Conservation (phyloP, 176 grass and related monocot species). For the Saccharum spontaneum region DNA sequence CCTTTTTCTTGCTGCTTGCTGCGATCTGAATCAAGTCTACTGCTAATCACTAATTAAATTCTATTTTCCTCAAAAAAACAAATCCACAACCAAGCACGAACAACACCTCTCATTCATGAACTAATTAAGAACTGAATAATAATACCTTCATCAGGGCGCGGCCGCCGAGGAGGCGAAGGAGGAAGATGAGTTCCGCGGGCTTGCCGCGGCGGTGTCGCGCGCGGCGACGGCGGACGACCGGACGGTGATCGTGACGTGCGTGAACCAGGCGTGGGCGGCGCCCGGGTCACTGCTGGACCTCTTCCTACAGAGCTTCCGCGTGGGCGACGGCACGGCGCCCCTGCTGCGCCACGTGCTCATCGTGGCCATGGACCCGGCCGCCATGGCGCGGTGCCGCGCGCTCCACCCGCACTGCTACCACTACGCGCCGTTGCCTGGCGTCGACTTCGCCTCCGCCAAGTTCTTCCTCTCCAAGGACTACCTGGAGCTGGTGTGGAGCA, state of each 20-base stretch:
- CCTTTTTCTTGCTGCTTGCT: too few species aligned
- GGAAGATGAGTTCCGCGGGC: slow-evolving; percentile 22
- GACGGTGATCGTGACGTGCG: slow-evolving; percentile 78
- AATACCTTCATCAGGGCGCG: not conserved
- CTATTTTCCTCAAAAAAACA: too few species aligned
- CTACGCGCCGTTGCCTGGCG: slow-evolving; percentile 35
- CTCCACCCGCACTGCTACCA: slow-evolving; percentile 71
- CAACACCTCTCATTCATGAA: too few species aligned
- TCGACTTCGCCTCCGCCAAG: slow-evolving; percentile 59
- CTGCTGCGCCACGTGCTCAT: slow-evolving; percentile 64
- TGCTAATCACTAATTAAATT: too few species aligned
- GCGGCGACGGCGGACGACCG: slow-evolving; percentile 48
- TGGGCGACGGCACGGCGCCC: slow-evolving; percentile 55
- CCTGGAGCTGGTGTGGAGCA: slow-evolving; percentile 74
- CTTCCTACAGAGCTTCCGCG: slow-evolving; percentile 77
- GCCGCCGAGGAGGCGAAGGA: not conserved
- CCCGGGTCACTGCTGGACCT: slow-evolving; percentile 67
- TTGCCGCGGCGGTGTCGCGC: slow-evolving; percentile 31
- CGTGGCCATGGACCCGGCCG: slow-evolving; percentile 65
- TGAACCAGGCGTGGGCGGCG: slow-evolving; percentile 63
- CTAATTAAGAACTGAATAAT: too few species aligned
- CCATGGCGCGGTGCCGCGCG: slow-evolving; percentile 41
- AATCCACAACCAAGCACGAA: too few species aligned
- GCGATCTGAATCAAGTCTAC: too few species aligned
- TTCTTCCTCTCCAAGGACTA: slow-evolving; percentile 67